phyloP scores from a whole-genome alignment of 2,329 filamentous ascomycete species.

The Ophiostoma angusticollis region DNA sequence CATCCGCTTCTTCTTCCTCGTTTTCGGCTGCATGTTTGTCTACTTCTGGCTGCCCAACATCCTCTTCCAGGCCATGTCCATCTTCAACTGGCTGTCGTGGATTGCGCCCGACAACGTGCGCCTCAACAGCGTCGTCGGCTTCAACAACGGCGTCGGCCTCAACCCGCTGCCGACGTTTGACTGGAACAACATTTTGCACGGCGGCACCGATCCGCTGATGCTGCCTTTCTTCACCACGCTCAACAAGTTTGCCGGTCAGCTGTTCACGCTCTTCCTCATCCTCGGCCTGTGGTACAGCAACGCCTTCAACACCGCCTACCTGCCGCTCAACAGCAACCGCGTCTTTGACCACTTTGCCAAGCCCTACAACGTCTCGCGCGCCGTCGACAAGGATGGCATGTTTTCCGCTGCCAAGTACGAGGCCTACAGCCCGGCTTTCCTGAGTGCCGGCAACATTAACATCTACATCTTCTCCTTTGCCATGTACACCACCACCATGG shows the following conservation, averaged over 20 bases:
- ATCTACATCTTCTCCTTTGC: slow-evolving; percentile 45
- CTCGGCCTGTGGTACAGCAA: slow-evolving; percentile 46
- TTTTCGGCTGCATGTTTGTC: slow-evolving; percentile 33
- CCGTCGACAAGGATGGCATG: slow-evolving; percentile 29
- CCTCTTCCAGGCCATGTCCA: slow-evolving; percentile 30
- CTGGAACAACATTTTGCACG: slow-evolving; percentile 21
- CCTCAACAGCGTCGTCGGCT: slow-evolving; percentile 21
- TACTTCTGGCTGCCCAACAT: slow-evolving; percentile 40
- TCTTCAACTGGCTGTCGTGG: slow-evolving; percentile 42
- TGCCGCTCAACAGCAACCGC: slow-evolving; percentile 38
- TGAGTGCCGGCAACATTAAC: slow-evolving; percentile 35
- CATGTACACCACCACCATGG: slow-evolving; percentile 38
- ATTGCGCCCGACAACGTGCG: slow-evolving; percentile 30
- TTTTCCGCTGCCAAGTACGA: slow-evolving; percentile 34
- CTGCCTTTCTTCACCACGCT: slow-evolving; percentile 43
- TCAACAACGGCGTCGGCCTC: slow-evolving; percentile 22
- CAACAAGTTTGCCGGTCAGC: slow-evolving; percentile 47
- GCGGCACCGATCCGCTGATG: slow-evolving; percentile 1
- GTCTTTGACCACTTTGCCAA: slow-evolving; percentile 36
- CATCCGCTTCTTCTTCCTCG: slow-evolving; percentile 31
- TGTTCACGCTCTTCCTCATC: slow-evolving; percentile 42
- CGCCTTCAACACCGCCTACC: slow-evolving; percentile 39
- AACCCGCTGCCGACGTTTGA: slow-evolving; percentile 28
- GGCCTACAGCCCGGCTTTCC: slow-evolving; percentile 38
- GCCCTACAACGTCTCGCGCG: slow-evolving; percentile 32